Evolutionary conservation across 257 asterid genomes (phyloP).

Genomic region (Solanum medicagineum): DNA sequence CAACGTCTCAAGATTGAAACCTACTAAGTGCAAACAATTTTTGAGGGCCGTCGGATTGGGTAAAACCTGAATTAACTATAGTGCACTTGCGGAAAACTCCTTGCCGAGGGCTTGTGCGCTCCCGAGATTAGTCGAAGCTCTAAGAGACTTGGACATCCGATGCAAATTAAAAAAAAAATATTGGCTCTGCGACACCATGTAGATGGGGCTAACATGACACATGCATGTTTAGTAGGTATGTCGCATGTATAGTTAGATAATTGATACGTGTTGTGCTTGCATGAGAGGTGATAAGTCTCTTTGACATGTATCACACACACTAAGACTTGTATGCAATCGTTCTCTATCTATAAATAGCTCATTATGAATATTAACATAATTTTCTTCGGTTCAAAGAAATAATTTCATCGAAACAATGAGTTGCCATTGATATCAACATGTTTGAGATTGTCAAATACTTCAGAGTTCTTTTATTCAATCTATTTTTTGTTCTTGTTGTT

Average conservation of each 20-base stretch:
- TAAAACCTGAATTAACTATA: too few relatives aligned
- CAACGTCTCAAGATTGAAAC: too few relatives aligned
- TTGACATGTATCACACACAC: not conserved
- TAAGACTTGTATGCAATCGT: not conserved
- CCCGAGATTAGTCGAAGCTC: accelerated
- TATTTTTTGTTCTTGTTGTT: too few relatives aligned
- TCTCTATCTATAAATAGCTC: not conserved
- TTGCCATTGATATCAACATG: not conserved
- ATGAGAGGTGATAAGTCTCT: not conserved
- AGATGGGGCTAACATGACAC: too few relatives aligned
- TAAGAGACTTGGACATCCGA: too few relatives aligned
- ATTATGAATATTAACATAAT: not conserved
- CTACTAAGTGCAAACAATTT: too few relatives aligned
- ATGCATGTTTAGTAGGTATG: not conserved
- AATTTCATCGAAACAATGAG: too few relatives aligned
- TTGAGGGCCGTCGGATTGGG: accelerated
- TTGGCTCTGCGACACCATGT: too few relatives aligned
- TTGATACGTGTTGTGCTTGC: not conserved
- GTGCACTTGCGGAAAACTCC: too few relatives aligned
- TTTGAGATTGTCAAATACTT: not conserved
- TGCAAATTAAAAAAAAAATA: too few relatives aligned
- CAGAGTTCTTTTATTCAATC: not conserved
- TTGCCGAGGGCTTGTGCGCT: too few relatives aligned
- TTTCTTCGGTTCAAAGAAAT: not conserved
- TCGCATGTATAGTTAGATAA: not conserved